Base-by-base conservation (phyloP, 805 yeast species). In the Teunomyces stri region DNA sequence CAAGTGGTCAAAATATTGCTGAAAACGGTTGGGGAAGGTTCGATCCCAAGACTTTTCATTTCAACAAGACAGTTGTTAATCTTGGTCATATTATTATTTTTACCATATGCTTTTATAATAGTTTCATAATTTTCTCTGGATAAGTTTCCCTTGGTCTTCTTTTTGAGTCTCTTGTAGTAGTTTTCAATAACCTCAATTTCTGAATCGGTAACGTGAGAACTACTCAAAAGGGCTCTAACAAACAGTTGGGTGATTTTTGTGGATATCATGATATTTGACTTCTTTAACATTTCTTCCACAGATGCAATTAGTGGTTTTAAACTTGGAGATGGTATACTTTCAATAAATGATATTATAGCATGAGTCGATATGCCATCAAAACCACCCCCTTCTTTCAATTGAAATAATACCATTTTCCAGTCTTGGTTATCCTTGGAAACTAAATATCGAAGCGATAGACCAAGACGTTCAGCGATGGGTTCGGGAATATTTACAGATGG, bases 1-100 rank as follows among this genome's bases (percentile, higher is more conserved):
- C 85, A 80, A 20, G 87, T 73, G 50, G 84, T 82, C 36, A 88
- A 58, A 5, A 85, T 72, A 35, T 80, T 79, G 3, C 85, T 75
- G 53, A 81, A 82, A 1, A 83, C 67, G 3, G 62, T 58, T 4
- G 70, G 60, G 12, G 76, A 66, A 3, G 83, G 82, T 36, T 66
- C 66, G 4, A 78, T 48, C 1, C 68, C 72, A 4, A 36, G 41
- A 5, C 50, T 48, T 33, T 65, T 63, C 75, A 80, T 75, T 49
- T 68, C 69, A 2, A 51, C 44, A 33, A 79, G 52, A 25, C 64
- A 58, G 2, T 56, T 44, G 44, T 78, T 72, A 41, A 80, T 72
- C 40, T 66, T 68, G 1, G 51, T 60, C 38, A 79, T 52, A 44
- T 73, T 58, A 27, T 57, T 58, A 16, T 50, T 51, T 54, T 77